Base-by-base conservation (phyloP, 257 asterid species). In the Solanum bukasovii region DNA sequence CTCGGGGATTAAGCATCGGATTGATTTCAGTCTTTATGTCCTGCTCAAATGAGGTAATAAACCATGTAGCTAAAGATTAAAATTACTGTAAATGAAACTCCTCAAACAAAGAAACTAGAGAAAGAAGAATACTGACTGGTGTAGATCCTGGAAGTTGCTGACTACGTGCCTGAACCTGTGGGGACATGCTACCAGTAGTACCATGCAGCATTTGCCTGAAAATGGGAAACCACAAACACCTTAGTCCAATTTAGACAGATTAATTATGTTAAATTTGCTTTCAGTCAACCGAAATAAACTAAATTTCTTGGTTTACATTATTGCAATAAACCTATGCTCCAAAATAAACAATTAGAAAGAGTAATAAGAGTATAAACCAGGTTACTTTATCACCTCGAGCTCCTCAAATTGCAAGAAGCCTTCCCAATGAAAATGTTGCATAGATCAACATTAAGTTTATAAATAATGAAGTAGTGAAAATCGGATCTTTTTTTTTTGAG, bases 101-200 rank as follows among this genome's bases (percentile, higher is more conserved):
- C 70, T 44, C 27, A 77, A 52, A 33, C 87, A 70, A 44, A 44
- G 84, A 79, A 12, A 89, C 84, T 74, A 37, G 61, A 90, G n/a
- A 74, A 63, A 87, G 88, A 16, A 82, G 89, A 85, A 84, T 89
- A 93, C 99, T 91, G 74, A 97, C 99, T 23, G 96, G 94, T 42
- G 98, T 79, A 92, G 99, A 92, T 78, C 98, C 99, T 13, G 98
- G 98, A 92, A 94, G 95, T 91, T 96, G 99, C 89, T 96, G 99
- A 93, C 92, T 93, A 78, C 98, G 94, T 83, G 93, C 92, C 91
- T 96, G 99, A 88, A 95, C 96, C 89, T 96, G 99, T 9, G 99
- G 94, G 35, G 99, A 94, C 94, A 95, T 95, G 79, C 94, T 97
- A 88, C 98, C 98, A 82, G 94, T 92, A 67, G 93, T 11, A 91